A percentile compares a stretch with the other conserved stretches of the same genome.
These are phyloP conservation scores for Leccinum disarticulatum DNA, from an alignment of 768 basidiomycete species.

Conservation along the genomic window DNA sequence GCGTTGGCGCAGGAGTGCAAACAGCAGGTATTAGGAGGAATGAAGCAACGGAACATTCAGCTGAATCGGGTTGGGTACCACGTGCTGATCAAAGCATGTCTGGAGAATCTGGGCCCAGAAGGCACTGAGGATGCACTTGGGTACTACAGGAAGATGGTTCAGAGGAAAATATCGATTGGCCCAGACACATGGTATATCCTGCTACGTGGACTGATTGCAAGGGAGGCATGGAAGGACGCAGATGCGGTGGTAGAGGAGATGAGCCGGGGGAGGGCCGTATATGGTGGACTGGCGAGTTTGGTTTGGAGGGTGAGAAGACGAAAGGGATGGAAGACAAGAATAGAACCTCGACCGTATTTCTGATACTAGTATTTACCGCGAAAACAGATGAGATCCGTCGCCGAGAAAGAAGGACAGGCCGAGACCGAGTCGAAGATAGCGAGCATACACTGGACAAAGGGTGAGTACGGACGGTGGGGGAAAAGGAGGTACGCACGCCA, in stretches of 20 bases:
- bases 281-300: constrained; percentile 46
- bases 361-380: constrained; percentile 21
- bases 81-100: constrained; percentile 66
- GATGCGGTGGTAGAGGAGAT: constrained; percentile 63
- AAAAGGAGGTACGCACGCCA: constrained; percentile 60
- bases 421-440: constrained; percentile 66
- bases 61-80: constrained; percentile 73
- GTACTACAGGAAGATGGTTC: constrained; percentile 63
- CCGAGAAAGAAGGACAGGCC: constrained; percentile 65
- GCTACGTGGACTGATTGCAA: constrained; percentile 58
- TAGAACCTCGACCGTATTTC: constrained; percentile 31
- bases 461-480: constrained; percentile 14
- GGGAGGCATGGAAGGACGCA: constrained; percentile 61
- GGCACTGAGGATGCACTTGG: constrained; percentile 55
- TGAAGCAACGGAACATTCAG: constrained; percentile 53
- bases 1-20: constrained; percentile 46
- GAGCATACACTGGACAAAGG: constrained; percentile 56
- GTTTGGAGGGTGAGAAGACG: constrained; percentile 49
- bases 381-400: constrained; percentile 20
- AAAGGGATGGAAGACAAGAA: constrained; percentile 30
- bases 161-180: constrained; percentile 44
- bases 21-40: constrained; percentile 52
- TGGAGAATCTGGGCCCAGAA: constrained; percentile 50
- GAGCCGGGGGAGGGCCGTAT: constrained; percentile 45
- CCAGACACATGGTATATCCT: constrained; percentile 79